Percentiles rank a stretch among this genome's conserved stretches.
Evolutionary conservation across 2,329 filamentous ascomycete genomes (phyloP).

Genomic region (Helotiales sp.): DNA sequence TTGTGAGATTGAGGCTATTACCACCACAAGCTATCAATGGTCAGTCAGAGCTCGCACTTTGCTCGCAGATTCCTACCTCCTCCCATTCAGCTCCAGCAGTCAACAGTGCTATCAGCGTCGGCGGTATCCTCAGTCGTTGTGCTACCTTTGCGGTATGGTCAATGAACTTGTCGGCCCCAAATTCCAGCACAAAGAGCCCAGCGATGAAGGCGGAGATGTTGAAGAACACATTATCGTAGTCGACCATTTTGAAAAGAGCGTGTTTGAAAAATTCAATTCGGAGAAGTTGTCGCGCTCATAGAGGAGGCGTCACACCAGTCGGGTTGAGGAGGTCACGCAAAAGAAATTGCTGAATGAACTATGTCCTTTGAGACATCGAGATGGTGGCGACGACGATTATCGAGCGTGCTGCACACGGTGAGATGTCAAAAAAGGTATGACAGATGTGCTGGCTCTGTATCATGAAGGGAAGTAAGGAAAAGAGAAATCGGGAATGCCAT

Average conservation of each 20-base stretch:
- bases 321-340: not conserved
- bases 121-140: constrained; percentile 44
- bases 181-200: constrained; percentile 50
- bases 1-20: constrained; percentile 47
- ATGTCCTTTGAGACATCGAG: constrained; percentile 6
- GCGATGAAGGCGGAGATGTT: constrained; percentile 44
- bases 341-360: not conserved
- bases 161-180: constrained; percentile 52
- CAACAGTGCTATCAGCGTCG: constrained; percentile 49
- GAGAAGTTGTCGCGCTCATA: not conserved
- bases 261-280: not conserved
- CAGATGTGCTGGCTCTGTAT: too few species aligned
- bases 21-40: constrained; percentile 44
- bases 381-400: not conserved
- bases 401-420: not conserved
- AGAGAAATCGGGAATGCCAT: not conserved
- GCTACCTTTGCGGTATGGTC: constrained; percentile 51
- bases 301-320: not conserved
- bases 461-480: not conserved
- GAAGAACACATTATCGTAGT: constrained; percentile 33
- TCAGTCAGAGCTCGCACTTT: constrained; percentile 7
- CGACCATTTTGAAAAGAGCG: constrained; percentile 15
- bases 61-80: constrained; percentile 40
- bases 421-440: not conserved
- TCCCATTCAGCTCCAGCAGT: constrained; percentile 57